phyloP scores from a whole-genome alignment of 83 land plant species.

The Thuja plicata region DNA sequence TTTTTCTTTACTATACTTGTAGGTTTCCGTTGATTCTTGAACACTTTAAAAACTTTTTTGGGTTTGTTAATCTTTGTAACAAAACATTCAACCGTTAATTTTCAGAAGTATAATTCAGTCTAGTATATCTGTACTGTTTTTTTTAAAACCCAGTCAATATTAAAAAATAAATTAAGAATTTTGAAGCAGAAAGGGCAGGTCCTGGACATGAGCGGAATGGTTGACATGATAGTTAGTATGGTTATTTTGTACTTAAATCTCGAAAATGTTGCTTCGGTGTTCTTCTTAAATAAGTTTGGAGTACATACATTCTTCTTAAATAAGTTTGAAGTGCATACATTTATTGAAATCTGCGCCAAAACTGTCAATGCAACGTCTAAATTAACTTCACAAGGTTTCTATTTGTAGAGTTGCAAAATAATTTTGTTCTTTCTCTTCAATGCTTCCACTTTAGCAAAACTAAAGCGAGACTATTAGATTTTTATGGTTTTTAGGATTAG shows the following conservation, averaged over 20 bases:
- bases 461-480: neutral
- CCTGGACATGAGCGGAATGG: neutral
- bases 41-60: neutral
- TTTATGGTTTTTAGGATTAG: neutral
- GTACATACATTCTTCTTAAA: neutral
- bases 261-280: neutral
- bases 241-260: neutral
- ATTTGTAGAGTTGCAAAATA: neutral
- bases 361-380: neutral
- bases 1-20: neutral
- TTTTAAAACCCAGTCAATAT: neutral
- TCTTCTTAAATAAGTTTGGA: too few species aligned
- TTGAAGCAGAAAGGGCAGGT: neutral
- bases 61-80: neutral
- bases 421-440: neutral
- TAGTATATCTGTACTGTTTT: neutral
- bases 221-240: neutral
- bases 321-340: neutral
- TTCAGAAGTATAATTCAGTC: neutral
- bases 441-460: neutral
- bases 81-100: neutral
- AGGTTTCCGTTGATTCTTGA: neutral
- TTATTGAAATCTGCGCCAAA: neutral
- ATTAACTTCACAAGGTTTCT: neutral
- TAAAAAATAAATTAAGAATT: neutral